Percentiles rank a stretch among this genome's conserved stretches.
These are phyloP conservation scores for Anisodus acutangulus DNA, from an alignment of 257 asterid species.

Conservation along the genomic window DNA sequence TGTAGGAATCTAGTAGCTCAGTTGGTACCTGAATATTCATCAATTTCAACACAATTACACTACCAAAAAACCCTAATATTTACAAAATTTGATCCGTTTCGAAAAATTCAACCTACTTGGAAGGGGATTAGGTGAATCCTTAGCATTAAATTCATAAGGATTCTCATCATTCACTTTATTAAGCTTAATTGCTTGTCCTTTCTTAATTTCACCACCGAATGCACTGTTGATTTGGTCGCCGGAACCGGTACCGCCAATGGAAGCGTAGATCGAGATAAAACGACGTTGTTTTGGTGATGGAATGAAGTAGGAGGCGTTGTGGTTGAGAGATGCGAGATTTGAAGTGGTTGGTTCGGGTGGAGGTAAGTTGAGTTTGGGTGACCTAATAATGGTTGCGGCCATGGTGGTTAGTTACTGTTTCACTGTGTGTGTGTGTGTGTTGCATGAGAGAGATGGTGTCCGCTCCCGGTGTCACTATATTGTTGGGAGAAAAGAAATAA, in stretches of 20 bases:
- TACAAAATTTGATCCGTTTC: too few relatives aligned
- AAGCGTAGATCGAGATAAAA: constrained; percentile 44
- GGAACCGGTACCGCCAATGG: constrained; percentile 35
- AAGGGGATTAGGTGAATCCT: constrained; percentile 64
- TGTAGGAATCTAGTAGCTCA: too few relatives aligned
- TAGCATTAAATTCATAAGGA: constrained; percentile 52
- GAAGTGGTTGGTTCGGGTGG: constrained; percentile 40
- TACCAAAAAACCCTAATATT: background rate
- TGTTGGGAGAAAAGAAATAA: background rate
- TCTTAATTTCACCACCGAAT: constrained; percentile 37
- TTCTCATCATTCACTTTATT: constrained; percentile 57
- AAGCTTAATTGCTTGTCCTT: constrained; percentile 56
- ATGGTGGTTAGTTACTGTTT: constrained; percentile 6
- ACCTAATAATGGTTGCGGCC: constrained; percentile 40
- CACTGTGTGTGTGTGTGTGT: background rate
- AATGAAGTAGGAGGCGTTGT: constrained; percentile 29
- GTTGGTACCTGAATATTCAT: constrained; percentile 19
- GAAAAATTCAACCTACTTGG: constrained; percentile 47
- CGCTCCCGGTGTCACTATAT: background rate
- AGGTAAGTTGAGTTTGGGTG: constrained; percentile 42
- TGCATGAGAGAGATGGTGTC: background rate
- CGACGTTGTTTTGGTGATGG: constrained; percentile 46
- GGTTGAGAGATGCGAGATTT: background rate
- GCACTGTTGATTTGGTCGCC: constrained; percentile 21
- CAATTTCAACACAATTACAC: background rate